Evolutionary conservation across 179 eudicot genomes (phyloP), one percentile per base, ranked within the genome.

Genomic region (Drosera spatulata): DNA sequence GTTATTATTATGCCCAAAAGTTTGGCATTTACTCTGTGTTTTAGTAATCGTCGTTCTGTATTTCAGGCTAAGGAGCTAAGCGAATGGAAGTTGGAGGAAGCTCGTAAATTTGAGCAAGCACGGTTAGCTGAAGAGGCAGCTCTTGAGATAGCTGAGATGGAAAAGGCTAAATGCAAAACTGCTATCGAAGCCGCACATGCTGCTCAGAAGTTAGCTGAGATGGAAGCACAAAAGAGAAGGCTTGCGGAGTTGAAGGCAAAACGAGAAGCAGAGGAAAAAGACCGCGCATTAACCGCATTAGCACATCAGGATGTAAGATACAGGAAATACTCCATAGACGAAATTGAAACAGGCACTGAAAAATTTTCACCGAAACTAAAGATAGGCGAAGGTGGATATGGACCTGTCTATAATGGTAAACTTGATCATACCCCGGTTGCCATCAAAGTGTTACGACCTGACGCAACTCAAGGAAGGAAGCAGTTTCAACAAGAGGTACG

Each of bases 401-500:
- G 82, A 53, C 82, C 82, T 14, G 82, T 78, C 33, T 78, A 68
- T 47, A 72, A 46, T 60, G 79, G 74, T 48, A 61, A 22, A 33
- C 69, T 78, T 41, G 82, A 78, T 68, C 82, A 78, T 55, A 78
- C 82, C 2, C 79, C 74, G 4, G 82, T 78, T 6, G 82, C 82
- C 10, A 78, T 78, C 50, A 78, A 78, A 62, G 71, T 78, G 6
- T 58, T 78, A 43, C 52, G 79, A 58, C 79, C 82, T 10, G 82
- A 78, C 60, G 82, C 79, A 56, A 77, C 82, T 46, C 82, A 78
- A 75, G 82, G 82, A 52, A 63, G 71, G 65, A 71, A 60, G 42
- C 82, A 78, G 41, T 78, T 78, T 62, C 79, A 78, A 48, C 82
- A 78, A 61, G 82, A 78, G 79, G 82, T 77, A 77, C 33, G 2